Evolutionary conservation across 1,284 basidiomycete genomes (phyloP), one percentile per base, ranked within the genome.

Genomic region (Takashimella tepidaria): DNA sequence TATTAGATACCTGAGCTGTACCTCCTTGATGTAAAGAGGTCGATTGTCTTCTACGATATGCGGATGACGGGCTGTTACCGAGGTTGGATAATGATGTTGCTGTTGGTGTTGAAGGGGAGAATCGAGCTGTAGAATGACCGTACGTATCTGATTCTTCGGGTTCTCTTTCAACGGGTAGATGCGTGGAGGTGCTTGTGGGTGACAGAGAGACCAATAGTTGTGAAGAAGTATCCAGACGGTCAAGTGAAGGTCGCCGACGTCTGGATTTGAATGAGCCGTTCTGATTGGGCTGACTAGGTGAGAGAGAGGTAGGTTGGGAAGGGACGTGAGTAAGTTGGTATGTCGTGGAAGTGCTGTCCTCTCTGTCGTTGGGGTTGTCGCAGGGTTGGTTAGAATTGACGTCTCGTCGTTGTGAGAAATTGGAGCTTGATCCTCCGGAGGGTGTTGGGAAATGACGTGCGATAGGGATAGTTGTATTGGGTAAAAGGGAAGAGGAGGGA

Each of bases 381-480:
- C n/a, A n/a, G n/a, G n/a, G n/a, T n/a, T n/a, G n/a, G n/a, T n/a
- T n/a, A n/a, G n/a, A n/a, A n/a, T n/a, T n/a, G n/a, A n/a, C n/a
- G n/a, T n/a, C n/a, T n/a, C n/a, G n/a, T n/a, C n/a, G n/a, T n/a
- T n/a, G n/a, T n/a, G n/a, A n/a, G n/a, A n/a, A n/a, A n/a, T n/a
- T n/a, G n/a, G n/a, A n/a, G n/a, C n/a, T n/a, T n/a, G n/a, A n/a
- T n/a, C n/a, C n/a, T n/a, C 16, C 31, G 8, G 31, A 37, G 31
- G 31, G 31, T 37, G 31, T 37, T 8, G 31, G 31, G 31, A 37
- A 37, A 16, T 37, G 31, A 37, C 10, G 16, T 16, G 31, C 31
- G 16, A 16, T 37, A 8, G 31, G 31, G 8, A 44, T 63, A 46
- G 57, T 48, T 45, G 45, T 62, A 4, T n/a, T n/a, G n/a, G n/a